Evolutionary conservation across 202 grass and related monocot genomes (phyloP).

Genomic region (Musa balbisiana): DNA sequence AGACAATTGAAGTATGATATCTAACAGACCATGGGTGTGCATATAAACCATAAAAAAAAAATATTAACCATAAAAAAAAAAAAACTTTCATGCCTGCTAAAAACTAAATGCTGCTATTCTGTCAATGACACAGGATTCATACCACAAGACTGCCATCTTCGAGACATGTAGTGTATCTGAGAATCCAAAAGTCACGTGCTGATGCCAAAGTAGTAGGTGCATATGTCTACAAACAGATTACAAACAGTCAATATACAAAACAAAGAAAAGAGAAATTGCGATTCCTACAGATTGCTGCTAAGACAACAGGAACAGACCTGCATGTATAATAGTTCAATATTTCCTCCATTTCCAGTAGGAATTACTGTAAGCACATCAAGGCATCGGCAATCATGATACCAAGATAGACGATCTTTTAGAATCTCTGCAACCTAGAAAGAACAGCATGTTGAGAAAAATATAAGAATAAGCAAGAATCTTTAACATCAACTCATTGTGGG

Average conservation of each 20-base stretch:
- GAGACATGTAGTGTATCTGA: conserved; percentile 75
- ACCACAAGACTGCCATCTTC: conserved; percentile 98
- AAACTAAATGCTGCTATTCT: background rate
- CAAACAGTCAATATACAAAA: background rate
- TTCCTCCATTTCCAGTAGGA: conserved; percentile 77
- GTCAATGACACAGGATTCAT: conserved; percentile 15
- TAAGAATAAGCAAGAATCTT: no score
- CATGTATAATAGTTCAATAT: conserved; percentile 95
- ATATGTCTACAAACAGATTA: conserved; percentile 40
- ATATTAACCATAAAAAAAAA: no score
- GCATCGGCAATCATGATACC: conserved; percentile 40
- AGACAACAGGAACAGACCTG: conserved; percentile 34
- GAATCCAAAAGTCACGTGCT: conserved; percentile 76
- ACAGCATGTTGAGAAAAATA: background rate
- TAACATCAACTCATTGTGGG: background rate
- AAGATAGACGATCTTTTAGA: conserved; percentile 53
- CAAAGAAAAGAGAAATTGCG: background rate
- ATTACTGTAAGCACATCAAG: conserved; percentile 77
- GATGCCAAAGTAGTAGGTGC: conserved; percentile 65
- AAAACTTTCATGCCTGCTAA: background rate
- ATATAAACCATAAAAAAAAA: no score
- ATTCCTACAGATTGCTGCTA: background rate
- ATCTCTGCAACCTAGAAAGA: conserved; percentile 70
- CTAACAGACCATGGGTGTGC: conserved; percentile 12
- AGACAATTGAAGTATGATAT: no score